Evolutionary conservation across 2,329 filamentous ascomycete genomes (phyloP).

Genomic region (Fusarium veterinarium): DNA sequence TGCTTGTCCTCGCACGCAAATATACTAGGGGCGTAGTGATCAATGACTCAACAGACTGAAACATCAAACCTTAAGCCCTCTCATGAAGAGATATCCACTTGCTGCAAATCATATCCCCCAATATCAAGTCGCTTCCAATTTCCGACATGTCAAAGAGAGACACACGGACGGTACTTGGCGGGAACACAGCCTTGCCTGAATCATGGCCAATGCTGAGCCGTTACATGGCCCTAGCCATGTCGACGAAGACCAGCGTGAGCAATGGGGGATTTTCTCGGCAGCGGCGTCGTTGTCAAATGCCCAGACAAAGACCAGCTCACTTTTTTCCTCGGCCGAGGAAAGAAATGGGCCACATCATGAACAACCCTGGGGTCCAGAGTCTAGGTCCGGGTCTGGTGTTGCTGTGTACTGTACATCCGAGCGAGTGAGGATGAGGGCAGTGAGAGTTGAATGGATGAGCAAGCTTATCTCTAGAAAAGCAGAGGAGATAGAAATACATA

Average conservation of each 20-base stretch:
- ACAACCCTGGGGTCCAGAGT: constrained; percentile 2
- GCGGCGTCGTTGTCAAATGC: constrained; percentile 25
- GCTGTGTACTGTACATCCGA: constrained; percentile 15
- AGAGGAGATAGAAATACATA: constrained; percentile 55
- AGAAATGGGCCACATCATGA: constrained; percentile 30
- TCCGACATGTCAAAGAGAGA: constrained; percentile 8
- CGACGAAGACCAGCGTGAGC: constrained; percentile 5
- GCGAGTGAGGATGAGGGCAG: constrained; percentile 32
- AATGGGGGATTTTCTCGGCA: constrained; percentile 30
- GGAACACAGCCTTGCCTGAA: constrained; percentile 4
- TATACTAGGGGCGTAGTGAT: neutral
- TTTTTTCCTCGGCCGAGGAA: constrained; percentile 21
- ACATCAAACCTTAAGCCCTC: constrained; percentile 14
- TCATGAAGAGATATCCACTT: constrained; percentile 6
- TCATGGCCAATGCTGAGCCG: constrained; percentile 17
- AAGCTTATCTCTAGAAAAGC: constrained; percentile 48
- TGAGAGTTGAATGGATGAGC: constrained; percentile 30
- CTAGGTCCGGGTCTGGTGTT: constrained; percentile 7
- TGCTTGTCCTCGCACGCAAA: constrained; percentile 24
- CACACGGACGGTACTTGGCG: neutral
- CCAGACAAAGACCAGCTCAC: constrained; percentile 24
- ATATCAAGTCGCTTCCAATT: constrained; percentile 20
- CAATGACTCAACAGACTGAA: constrained; percentile 7
- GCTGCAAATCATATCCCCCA: constrained; percentile 5
- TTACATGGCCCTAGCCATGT: constrained; percentile 14